A percentile compares a stretch with the other conserved stretches of the same genome.
Evolutionary conservation across 2,329 filamentous ascomycete genomes (phyloP).

Genomic region (Claviceps sp.): DNA sequence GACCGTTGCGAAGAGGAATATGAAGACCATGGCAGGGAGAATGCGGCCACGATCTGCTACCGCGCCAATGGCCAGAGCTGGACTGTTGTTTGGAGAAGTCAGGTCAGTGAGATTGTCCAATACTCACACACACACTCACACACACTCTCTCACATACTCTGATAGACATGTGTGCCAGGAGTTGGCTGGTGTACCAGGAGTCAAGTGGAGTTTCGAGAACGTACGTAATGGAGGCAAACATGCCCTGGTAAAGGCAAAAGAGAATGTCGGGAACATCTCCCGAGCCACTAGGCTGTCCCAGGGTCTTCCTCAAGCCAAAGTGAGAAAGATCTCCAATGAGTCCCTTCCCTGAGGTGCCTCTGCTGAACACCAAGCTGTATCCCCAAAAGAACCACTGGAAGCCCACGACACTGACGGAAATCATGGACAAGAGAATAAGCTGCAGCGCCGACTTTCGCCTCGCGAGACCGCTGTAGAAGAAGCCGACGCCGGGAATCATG

Average conservation of each 20-base stretch:
- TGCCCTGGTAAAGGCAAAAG: slow-evolving; percentile 77
- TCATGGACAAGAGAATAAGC: slow-evolving; percentile 73
- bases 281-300: slow-evolving; percentile 63
- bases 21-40: slow-evolving; percentile 49
- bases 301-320: slow-evolving; percentile 67
- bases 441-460: slow-evolving; percentile 80
- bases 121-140: no score
- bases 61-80: slow-evolving; percentile 45
- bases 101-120: no score
- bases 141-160: no score
- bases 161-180: no score
- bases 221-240: slow-evolving; percentile 82
- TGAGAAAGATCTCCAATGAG: slow-evolving; percentile 73
- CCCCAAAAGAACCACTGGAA: slow-evolving; percentile 98
- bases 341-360: slow-evolving; percentile 49
- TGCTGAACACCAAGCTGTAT: slow-evolving; percentile 75
- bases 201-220: slow-evolving; percentile 17
- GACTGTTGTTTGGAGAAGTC: slow-evolving; percentile 18
- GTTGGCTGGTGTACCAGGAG: no score
- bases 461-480: slow-evolving; percentile 88
- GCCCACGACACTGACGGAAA: slow-evolving; percentile 64
- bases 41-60: slow-evolving; percentile 49
- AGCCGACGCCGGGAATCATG: slow-evolving; percentile 88
- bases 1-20: slow-evolving; percentile 58
- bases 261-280: slow-evolving; percentile 64